Conservation (phyloP, 2,329 filamentous ascomycete species). For the Dissoconium aciculare region DNA sequence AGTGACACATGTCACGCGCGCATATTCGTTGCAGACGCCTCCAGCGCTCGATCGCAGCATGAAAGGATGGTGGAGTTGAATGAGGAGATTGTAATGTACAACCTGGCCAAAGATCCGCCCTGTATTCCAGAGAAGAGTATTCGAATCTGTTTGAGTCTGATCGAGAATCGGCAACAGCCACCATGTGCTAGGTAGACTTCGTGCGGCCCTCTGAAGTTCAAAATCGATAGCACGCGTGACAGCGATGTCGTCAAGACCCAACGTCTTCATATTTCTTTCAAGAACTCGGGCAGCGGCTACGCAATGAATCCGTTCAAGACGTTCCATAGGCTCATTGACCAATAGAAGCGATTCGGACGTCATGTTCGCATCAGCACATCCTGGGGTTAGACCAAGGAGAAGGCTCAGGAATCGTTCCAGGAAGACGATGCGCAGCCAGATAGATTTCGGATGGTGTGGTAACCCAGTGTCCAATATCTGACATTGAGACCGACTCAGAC, state of each 20-base stretch:
- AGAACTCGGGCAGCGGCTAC: background rate
- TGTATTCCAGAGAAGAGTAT: constrained; percentile 17
- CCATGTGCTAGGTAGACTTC: background rate
- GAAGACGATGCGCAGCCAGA: background rate
- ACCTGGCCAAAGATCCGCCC: constrained; percentile 21
- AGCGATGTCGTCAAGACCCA: background rate
- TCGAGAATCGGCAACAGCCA: background rate
- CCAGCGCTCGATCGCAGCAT: constrained; percentile 17
- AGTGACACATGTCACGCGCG: constrained; percentile 25
- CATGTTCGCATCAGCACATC: background rate
- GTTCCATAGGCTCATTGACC: background rate
- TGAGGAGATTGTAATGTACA: constrained; percentile 27
- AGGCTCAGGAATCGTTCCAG: background rate
- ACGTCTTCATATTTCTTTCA: background rate
- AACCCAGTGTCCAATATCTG: background rate
- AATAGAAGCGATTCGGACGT: background rate
- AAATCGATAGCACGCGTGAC: background rate
- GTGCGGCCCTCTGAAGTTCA: background rate
- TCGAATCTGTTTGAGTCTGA: background rate
- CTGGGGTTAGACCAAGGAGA: background rate
- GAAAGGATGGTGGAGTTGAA: constrained; percentile 30
- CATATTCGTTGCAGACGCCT: constrained; percentile 19
- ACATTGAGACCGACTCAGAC: background rate
- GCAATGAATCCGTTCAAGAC: background rate
- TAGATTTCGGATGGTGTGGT: background rate